Conservation (phyloP, 148 eudicot species). For the Camellia granthamiana region DNA sequence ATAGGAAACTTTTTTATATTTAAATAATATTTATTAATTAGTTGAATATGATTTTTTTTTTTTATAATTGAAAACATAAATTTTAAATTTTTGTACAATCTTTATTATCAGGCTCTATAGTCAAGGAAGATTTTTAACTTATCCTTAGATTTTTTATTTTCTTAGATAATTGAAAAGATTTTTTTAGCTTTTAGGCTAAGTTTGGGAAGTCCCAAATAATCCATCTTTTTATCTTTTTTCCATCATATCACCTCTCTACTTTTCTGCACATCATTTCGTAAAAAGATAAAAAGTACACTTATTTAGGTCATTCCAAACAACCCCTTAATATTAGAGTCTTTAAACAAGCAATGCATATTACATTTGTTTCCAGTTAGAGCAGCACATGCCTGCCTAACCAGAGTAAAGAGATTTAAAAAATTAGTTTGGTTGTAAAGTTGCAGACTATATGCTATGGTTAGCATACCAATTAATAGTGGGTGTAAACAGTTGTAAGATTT, state of each 20-base stretch:
- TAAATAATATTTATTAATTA: background rate
- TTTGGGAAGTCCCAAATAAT: too few relatives aligned
- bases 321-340: background rate
- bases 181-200: too few relatives aligned
- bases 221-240: too few relatives aligned
- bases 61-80: background rate
- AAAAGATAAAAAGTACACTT: too few relatives aligned
- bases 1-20: background rate
- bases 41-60: background rate
- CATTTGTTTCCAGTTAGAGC: background rate
- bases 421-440: background rate
- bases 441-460: too few relatives aligned
- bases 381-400: background rate
- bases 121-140: background rate
- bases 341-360: background rate
- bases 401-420: background rate
- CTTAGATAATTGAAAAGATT: background rate
- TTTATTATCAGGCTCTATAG: too few relatives aligned
- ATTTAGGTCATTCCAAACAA: too few relatives aligned
- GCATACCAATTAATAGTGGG: background rate
- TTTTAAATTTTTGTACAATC: too few relatives aligned
- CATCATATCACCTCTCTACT: too few relatives aligned
- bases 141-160: too few relatives aligned
- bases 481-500: background rate
- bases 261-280: too few relatives aligned